Evolutionary conservation across 371 early-diverging fungal genomes (phyloP), one percentile per base, ranked within the genome.

Genomic region (Synchytrium microbalum): DNA sequence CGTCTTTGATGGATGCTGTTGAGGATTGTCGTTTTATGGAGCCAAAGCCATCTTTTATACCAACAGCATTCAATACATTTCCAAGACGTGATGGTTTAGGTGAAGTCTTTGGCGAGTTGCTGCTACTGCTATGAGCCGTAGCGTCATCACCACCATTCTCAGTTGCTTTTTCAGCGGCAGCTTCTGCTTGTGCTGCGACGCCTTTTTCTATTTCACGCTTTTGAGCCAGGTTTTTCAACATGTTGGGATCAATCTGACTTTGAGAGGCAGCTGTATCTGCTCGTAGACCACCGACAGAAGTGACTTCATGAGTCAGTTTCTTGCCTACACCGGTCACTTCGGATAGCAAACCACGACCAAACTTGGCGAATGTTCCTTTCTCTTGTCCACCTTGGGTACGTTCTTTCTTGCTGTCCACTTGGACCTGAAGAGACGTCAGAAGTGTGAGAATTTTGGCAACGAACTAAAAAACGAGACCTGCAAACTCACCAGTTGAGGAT

Each of bases 271-370:
- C 27, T 8, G 30, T 60, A 3, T 14, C 52, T 10, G 23, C 24
- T n/a, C 32, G 23, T 62, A 51, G 26, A 24, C 33, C 52, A 32
- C 52, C 52, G 23, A 57, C 10, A 54, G 51, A 52, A 55, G 54
- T 62, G 26, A 32, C 57, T 33, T 52, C 57, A 27, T 57, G 55
- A 26, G 25, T 28, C n/a, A 62, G 19, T 28, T 55, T 55, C 27
- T 14, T 19, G 3, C 62, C 52, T 23, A 62, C 16, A 30, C 52
- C 46, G 14, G 60, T 60, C 5, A 60, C 60, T n/a, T 60, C 52
- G 3, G 33, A 52, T 2, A 57, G 54, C 32, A 62, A 32, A 3
- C 64, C 64, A 32, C 56, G 19, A n/a, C 64, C 61, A 63, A 64
- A 64, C 51, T 64, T 64, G 19, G 57, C 58, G 19, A 64, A 51